These are phyloP conservation scores for Saccharomycopsis fibuligera DNA, from an alignment of 805 yeast species.

Conservation along the genomic window DNA sequence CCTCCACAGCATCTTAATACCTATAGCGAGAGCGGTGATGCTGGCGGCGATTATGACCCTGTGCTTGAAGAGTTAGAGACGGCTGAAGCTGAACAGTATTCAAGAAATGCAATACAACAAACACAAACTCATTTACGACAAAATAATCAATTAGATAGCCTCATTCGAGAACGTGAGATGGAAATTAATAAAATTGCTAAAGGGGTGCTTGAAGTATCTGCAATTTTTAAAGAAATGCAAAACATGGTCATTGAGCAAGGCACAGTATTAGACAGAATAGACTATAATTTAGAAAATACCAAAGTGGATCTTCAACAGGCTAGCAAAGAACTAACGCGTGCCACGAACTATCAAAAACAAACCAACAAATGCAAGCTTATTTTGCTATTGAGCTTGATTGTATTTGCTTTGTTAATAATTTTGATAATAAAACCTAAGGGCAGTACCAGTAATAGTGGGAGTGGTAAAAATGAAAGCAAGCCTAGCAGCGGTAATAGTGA, in stretches of 20 bases:
- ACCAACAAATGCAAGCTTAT: slow-evolving; percentile 89
- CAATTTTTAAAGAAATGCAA: slow-evolving; percentile 90
- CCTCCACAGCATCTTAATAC: no score
- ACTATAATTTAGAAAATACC: slow-evolving; percentile 82
- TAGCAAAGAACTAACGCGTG: slow-evolving; percentile 67
- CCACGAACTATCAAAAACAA: slow-evolving; percentile 76
- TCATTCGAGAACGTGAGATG: slow-evolving; percentile 60
- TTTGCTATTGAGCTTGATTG: slow-evolving; percentile 62
- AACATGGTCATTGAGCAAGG: slow-evolving; percentile 92
- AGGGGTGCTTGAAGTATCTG: slow-evolving; percentile 89
- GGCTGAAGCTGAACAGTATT: slow-evolving; percentile 42
- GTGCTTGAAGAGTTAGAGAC: slow-evolving; percentile 31
- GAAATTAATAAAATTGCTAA: slow-evolving; percentile 89
- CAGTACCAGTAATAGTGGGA: background rate
- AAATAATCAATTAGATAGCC: slow-evolving; percentile 21
- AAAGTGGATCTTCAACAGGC: slow-evolving; percentile 70
- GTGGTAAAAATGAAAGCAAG: background rate
- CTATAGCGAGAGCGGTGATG: slow-evolving; percentile 22
- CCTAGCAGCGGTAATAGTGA: background rate
- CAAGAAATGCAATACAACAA: slow-evolving; percentile 45
- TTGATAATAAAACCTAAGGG: slow-evolving; percentile 14
- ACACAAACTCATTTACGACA: slow-evolving; percentile 35
- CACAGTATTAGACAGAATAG: slow-evolving; percentile 86
- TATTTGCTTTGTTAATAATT: slow-evolving; percentile 44
- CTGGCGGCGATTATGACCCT: slow-evolving; percentile 22